Conservation (phyloP, 495 filamentous ascomycete genomes). For the Aspergillus egyptiacus region DNA sequence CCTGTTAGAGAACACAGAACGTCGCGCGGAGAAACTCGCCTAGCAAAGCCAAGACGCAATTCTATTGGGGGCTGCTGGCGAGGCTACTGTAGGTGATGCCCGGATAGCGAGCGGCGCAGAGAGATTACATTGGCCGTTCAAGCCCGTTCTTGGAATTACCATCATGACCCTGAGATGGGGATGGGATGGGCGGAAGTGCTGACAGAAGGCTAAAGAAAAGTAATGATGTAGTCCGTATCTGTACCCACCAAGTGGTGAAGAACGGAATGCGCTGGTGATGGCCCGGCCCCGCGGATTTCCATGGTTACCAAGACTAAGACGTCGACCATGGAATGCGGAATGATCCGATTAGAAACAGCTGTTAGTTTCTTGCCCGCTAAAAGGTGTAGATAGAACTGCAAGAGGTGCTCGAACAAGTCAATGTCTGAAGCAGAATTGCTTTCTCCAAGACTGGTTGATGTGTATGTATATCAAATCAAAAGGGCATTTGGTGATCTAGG, state of each 20-base stretch:
- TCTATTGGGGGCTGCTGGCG: constrained; percentile 3
- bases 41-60: constrained; percentile 3
- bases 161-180: not conserved
- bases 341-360: no score
- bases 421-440: no score
- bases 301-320: no score
- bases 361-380: no score
- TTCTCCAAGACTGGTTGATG: no score
- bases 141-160: constrained; percentile 1
- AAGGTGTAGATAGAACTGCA: no score
- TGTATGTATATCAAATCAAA: no score
- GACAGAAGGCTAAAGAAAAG: constrained; percentile 6
- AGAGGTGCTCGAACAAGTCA: no score
- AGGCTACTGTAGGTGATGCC: constrained; percentile 2
- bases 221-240: not conserved
- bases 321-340: no score
- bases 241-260: constrained; percentile 1
- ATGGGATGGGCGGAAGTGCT: no score
- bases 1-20: constrained; percentile 17
- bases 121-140: not conserved
- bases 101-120: not conserved
- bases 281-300: not conserved
- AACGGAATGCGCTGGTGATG: not conserved
- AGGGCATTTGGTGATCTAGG: no score
- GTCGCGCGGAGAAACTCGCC: constrained; percentile 12